Conservation (phyloP, 2,329 filamentous ascomycete genomes). For the Aspergillus phoenicis region DNA sequence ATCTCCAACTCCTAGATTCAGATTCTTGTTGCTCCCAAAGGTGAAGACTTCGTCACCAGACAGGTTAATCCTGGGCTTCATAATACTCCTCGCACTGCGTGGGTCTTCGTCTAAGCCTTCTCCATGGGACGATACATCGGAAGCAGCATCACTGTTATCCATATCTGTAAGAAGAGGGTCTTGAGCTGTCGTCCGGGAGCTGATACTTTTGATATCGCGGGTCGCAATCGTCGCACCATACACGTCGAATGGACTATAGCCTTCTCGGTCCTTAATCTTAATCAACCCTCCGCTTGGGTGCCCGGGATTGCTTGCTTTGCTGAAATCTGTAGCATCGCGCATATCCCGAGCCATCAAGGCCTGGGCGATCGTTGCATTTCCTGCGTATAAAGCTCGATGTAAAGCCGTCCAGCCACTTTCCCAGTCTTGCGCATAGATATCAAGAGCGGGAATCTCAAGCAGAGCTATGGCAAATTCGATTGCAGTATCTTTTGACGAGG, state of each 20-base stretch:
- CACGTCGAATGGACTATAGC: constrained; percentile 90
- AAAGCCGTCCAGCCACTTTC: constrained; percentile 97
- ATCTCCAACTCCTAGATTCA: constrained; percentile 91
- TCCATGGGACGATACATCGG: constrained; percentile 32
- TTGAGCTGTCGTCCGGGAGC: constrained; percentile 41
- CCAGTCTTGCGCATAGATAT: constrained; percentile 81
- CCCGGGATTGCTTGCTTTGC: constrained; percentile 56
- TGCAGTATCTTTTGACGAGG: constrained; percentile 70
- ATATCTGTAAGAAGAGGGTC: constrained; percentile 48
- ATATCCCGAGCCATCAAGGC: constrained; percentile 78
- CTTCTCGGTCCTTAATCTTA: constrained; percentile 94
- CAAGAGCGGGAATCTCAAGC: constrained; percentile 77
- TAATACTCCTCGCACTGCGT: constrained; percentile 27
- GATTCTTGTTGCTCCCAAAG: constrained; percentile 95
- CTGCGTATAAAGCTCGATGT: constrained; percentile 85
- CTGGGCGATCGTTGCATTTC: constrained; percentile 83
- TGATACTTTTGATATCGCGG: constrained; percentile 59
- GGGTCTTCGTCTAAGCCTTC: constrained; percentile 56
- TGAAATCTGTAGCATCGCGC: constrained; percentile 64
- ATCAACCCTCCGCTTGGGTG: constrained; percentile 74
- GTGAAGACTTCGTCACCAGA: constrained; percentile 84
- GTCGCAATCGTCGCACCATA: constrained; percentile 85
- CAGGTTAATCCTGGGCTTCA: constrained; percentile 45
- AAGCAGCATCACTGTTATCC: constrained; percentile 38
- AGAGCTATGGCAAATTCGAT: constrained; percentile 75